Evolutionary conservation across 2,329 filamentous ascomycete species (phyloP), one percentile per base, ranked within the genome.

Genomic region (Alternaria ethzedia): DNA sequence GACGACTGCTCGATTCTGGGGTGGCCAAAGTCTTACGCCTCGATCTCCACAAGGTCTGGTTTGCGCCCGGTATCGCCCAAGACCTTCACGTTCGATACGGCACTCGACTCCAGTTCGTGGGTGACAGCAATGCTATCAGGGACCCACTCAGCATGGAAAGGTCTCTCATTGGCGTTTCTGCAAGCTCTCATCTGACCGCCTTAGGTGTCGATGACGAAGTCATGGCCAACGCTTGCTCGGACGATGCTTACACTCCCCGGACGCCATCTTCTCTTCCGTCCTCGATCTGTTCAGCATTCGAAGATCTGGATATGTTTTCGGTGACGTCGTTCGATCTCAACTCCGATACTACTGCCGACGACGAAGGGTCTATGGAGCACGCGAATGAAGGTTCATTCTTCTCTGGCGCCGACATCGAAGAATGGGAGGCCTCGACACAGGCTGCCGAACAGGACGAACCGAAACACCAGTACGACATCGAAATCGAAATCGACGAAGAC

Each of bases 261-360:
- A 57, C 54, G 1, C 63, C 63, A 23, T 36, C 54, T 5, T 66
- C 65, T 9, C 44, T 65, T 6, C 52, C 63, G 6, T 66, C 65
- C 1, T 66, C 61, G 11, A 15, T 61, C 12, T 61, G 51, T 41
- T 70, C 65, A 13, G 54, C 63, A 17, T 62, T 70, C 15, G 26
- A 59, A 41, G 51, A 64, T 41, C 36, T 70, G 21, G 67, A 70
- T 23, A 65, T 59, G 12, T 70, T 70, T 21, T 68, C 65, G 2
- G 59, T 68, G 6, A 43, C 50, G 4, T 58, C 59, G 11, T 66
- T 65, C 43, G 59, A 61, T 10, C 30, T 59, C 17, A 23, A 51
- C 12, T 51, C 57, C 3, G 59, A 66, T n/a, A 54, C 57, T 6
- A 41, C 32, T 12, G 41, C 41, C 28, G 32, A 46, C 26, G 44